Conservation (phyloP, 1,284 basidiomycete species). For the Marasmius sp. region DNA sequence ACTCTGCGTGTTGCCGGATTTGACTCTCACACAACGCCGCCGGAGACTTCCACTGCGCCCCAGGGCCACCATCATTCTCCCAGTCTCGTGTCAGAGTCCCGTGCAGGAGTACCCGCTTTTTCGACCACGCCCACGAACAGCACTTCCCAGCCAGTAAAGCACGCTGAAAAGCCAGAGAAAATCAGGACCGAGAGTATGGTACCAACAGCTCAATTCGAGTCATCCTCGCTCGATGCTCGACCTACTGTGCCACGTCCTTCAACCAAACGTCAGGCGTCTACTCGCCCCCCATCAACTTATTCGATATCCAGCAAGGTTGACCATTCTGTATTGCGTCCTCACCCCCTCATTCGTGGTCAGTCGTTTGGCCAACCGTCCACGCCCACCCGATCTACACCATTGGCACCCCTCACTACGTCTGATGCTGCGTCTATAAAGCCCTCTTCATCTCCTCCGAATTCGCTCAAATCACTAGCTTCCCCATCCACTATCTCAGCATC, state of each 20-base stretch:
- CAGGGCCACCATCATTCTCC: constrained; percentile 2
- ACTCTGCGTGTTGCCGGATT: constrained; percentile 38
- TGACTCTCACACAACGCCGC: constrained; percentile 12
- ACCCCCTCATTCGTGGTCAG: constrained; percentile 73
- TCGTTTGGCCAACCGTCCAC: constrained; percentile 49
- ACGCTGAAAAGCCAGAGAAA: not conserved
- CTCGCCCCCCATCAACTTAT: constrained; percentile 70
- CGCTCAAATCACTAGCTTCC: constrained; percentile 26
- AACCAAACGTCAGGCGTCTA: constrained; percentile 27
- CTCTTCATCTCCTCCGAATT: constrained; percentile 36
- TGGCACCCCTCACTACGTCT: constrained; percentile 57
- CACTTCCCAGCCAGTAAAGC: not conserved
- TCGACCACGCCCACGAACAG: not conserved
- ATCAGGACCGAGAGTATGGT: not conserved
- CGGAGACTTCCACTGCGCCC: constrained; percentile 3
- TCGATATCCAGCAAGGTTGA: constrained; percentile 31
- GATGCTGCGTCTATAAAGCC: constrained; percentile 18
- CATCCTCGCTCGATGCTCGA: constrained; percentile 10
- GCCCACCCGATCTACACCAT: constrained; percentile 49
- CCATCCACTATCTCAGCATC: constrained; percentile 14
- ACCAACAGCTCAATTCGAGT: constrained; percentile 11
- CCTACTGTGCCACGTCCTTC: constrained; percentile 20
- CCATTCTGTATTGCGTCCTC: constrained; percentile 51
- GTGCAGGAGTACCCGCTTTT: not conserved
- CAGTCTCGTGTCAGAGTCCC: not conserved